A percentile compares a stretch with the other conserved stretches of the same genome.
Conservation (phyloP, 2,329 filamentous ascomycete species). For the Alternaria brassicicola region DNA sequence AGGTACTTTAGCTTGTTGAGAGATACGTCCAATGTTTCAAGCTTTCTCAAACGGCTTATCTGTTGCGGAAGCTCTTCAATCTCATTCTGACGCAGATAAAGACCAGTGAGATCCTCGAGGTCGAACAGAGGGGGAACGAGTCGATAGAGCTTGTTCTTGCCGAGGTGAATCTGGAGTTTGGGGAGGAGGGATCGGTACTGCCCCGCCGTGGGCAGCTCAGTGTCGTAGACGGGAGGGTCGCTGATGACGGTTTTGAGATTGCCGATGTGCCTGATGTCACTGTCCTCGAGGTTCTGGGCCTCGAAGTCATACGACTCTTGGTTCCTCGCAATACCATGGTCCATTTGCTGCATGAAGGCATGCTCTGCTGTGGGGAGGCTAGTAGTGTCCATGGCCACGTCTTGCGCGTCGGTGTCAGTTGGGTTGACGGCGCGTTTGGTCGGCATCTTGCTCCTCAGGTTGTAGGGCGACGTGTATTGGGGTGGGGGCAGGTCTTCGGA, state of each 20-base stretch:
- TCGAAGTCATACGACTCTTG: constrained; percentile 24
- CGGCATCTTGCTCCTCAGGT: neutral
- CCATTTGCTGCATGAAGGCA: constrained; percentile 20
- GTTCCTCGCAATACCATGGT: constrained; percentile 23
- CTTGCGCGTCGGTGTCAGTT: neutral
- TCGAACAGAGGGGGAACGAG: constrained; percentile 35
- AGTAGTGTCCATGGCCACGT: neutral
- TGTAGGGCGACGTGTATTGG: constrained; percentile 21
- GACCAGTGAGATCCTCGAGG: constrained; percentile 32
- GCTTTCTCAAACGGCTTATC: constrained; percentile 27
- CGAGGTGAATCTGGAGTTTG: constrained; percentile 30
- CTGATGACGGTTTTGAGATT: constrained; percentile 37
- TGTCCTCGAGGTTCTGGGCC: constrained; percentile 21
- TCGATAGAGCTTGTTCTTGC: constrained; percentile 26
- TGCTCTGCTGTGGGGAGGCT: constrained; percentile 2
- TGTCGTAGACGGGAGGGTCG: constrained; percentile 28
- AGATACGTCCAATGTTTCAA: constrained; percentile 30
- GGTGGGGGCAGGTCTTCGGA: constrained; percentile 17
- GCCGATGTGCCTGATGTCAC: constrained; percentile 32
- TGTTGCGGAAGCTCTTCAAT: constrained; percentile 38
- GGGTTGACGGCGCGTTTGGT: constrained; percentile 3
- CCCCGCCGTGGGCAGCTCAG: constrained; percentile 32
- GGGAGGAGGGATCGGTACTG: constrained; percentile 43
- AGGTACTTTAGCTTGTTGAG: constrained; percentile 32
- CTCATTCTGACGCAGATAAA: constrained; percentile 31